These are phyloP conservation scores for Lyophyllum shimeji DNA, from an alignment of 768 basidiomycete genomes.

Conservation along the genomic window DNA sequence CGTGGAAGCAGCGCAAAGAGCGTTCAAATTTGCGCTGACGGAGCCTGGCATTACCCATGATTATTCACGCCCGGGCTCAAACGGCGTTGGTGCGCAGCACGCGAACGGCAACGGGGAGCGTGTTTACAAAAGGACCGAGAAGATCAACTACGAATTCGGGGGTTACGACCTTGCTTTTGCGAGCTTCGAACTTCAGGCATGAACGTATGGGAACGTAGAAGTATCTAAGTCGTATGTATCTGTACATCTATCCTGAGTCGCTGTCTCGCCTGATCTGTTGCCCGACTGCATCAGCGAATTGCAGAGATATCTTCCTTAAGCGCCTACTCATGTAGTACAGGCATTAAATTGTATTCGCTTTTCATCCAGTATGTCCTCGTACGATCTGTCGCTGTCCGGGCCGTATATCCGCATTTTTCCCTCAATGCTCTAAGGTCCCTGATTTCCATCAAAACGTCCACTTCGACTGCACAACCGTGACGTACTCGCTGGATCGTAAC, in stretches of 20 bases:
- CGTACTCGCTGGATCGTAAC: background rate
- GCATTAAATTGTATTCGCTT: too few relatives aligned
- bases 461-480: background rate
- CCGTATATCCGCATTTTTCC: too few relatives aligned
- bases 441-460: background rate
- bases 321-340: background rate
- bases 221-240: background rate
- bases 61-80: constrained; percentile 5
- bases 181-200: constrained; percentile 59
- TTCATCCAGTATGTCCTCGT: too few relatives aligned
- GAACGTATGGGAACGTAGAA: constrained; percentile 4
- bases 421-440: too few relatives aligned
- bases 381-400: too few relatives aligned
- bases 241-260: background rate
- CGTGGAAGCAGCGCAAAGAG: constrained; percentile 71
- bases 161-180: constrained; percentile 91
- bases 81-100: constrained; percentile 1
- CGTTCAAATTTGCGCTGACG: constrained; percentile 67
- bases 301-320: background rate
- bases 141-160: constrained; percentile 97
- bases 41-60: constrained; percentile 15
- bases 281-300: background rate
- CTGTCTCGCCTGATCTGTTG: background rate
- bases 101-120: constrained; percentile 7
- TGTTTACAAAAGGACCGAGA: constrained; percentile 83